phyloP scores from a whole-genome alignment of 768 basidiomycete species.

The Pleurotus giganteus region DNA sequence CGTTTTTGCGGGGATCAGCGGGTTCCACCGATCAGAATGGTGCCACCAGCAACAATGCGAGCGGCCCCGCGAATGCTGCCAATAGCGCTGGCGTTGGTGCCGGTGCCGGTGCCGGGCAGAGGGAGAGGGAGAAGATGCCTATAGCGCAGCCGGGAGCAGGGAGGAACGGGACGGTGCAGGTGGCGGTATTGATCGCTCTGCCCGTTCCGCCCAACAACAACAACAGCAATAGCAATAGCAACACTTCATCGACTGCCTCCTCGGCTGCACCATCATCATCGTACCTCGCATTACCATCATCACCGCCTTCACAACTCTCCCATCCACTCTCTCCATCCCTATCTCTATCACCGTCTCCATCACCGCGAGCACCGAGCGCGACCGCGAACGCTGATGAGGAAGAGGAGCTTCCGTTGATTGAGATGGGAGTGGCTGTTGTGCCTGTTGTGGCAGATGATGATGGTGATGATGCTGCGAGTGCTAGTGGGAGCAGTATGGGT shows the following conservation, averaged over 20 bases:
- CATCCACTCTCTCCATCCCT: constrained; percentile 8
- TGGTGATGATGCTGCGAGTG: not conserved
- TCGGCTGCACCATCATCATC: constrained; percentile 5
- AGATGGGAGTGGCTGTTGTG: constrained; percentile 25
- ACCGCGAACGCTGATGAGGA: constrained; percentile 14
- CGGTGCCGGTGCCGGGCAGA: not conserved
- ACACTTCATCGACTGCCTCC: constrained; percentile 1
- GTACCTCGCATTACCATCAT: no score
- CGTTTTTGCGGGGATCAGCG: constrained; percentile 12
- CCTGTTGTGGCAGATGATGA: not conserved
- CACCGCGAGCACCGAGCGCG: not conserved
- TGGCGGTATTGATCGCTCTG: constrained; percentile 47
- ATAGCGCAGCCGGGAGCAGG: constrained; percentile 11
- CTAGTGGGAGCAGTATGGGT: not conserved
- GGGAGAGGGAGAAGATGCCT: constrained; percentile 1
- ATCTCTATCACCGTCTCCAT: not conserved
- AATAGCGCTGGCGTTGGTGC: not conserved
- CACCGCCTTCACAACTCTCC: not conserved
- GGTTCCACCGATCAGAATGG: constrained; percentile 3
- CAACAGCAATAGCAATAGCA: not conserved
- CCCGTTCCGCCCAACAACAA: constrained; percentile 21
- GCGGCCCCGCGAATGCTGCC: not conserved
- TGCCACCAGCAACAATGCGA: not conserved
- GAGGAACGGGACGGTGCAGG: constrained; percentile 22
- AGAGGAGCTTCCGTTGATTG: constrained; percentile 22